Conservation (phyloP, 306 rosid genomes). For the Lotus japonicus region DNA sequence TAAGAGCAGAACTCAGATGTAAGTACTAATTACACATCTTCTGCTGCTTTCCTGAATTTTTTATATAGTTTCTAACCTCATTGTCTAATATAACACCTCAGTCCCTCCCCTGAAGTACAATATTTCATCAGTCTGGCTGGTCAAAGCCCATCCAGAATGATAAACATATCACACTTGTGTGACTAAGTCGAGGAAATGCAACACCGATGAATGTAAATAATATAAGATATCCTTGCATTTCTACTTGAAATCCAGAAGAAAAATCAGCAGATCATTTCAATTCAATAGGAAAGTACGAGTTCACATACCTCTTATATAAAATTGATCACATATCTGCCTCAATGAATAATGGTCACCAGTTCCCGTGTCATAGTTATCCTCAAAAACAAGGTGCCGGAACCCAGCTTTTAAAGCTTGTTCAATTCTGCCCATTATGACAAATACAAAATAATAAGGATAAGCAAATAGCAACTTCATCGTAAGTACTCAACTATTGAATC, state of each 20-base stretch:
- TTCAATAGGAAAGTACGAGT: constrained; percentile 7
- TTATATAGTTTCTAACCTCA: not conserved
- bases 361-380: constrained; percentile 99
- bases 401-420: constrained; percentile 84
- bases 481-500: constrained; percentile 8
- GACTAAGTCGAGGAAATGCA: constrained; percentile 1
- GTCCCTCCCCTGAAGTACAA: not conserved
- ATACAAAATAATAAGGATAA: constrained; percentile 21
- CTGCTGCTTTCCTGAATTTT: not conserved
- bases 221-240: not conserved
- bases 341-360: constrained; percentile 97
- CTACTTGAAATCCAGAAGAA: not conserved
- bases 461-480: constrained; percentile 18
- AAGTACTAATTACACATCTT: not conserved
- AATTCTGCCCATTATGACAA: constrained; percentile 50
- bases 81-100: not conserved
- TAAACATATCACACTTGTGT: not conserved
- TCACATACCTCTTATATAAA: constrained; percentile 73
- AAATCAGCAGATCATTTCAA: not conserved
- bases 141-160: constrained; percentile 10
- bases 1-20: not conserved
- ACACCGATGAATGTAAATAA: not conserved
- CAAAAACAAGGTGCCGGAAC: constrained; percentile 87
- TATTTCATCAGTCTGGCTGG: not conserved
- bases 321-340: constrained; percentile 95